A percentile compares a stretch with the other conserved stretches of the same genome.
phyloP scores from a whole-genome alignment of 1,139 yeast species.

The Eremothecium gossypii region DNA sequence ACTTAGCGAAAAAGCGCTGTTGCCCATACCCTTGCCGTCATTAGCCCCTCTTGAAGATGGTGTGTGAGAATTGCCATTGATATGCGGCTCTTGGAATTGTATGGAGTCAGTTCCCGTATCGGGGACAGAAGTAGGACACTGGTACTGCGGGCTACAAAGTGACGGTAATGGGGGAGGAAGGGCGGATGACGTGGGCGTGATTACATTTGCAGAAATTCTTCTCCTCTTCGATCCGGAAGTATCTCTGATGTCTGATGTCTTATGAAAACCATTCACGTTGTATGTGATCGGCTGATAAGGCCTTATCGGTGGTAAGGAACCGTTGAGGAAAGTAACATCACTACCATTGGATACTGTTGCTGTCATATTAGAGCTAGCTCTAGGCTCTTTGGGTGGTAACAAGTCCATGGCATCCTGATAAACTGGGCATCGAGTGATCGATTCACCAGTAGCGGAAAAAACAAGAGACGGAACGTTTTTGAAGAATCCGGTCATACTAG shows the following conservation, averaged over 20 bases:
- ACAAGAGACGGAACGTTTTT: conserved; percentile 23
- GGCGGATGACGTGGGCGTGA: too few relatives aligned
- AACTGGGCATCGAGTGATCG: conserved; percentile 29
- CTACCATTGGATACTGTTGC: not conserved
- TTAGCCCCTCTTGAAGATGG: too few relatives aligned
- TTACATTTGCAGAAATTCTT: too few relatives aligned
- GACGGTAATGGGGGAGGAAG: too few relatives aligned
- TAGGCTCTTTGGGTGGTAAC: conserved; percentile 16
- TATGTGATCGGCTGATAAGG: conserved; percentile 30
- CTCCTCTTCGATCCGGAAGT: conserved; percentile 2
- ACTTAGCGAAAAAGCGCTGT: too few relatives aligned
- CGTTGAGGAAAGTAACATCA: too few relatives aligned
- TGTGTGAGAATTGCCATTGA: too few relatives aligned
- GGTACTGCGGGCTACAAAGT: too few relatives aligned
- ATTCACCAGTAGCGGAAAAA: conserved; percentile 27
- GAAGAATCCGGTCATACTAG: conserved; percentile 22
- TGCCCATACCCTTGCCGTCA: too few relatives aligned
- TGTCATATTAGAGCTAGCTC: not conserved
- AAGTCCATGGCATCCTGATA: conserved; percentile 31
- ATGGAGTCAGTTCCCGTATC: too few relatives aligned
- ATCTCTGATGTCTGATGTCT: conserved; percentile 16
- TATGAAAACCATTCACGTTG: conserved; percentile 24
- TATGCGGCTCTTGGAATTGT: too few relatives aligned
- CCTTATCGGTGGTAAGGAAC: conserved; percentile 20
- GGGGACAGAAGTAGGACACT: too few relatives aligned